Conservation (phyloP, 805 yeast genomes). For the Pichia thaimueangensis region DNA sequence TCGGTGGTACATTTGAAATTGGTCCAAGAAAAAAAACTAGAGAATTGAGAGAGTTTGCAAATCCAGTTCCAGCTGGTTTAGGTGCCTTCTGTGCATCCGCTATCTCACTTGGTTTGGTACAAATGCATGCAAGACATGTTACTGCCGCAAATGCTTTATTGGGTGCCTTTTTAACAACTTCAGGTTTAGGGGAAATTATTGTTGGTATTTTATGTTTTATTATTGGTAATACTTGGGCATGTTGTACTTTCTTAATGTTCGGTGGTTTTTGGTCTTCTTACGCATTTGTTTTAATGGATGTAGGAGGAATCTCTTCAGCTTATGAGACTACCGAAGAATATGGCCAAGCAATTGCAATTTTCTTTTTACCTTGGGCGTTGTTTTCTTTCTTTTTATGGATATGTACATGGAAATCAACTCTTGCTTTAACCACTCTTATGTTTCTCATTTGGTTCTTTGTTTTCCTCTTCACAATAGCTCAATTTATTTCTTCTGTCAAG, state of each 20-base stretch:
- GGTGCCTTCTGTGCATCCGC: constrained; percentile 43
- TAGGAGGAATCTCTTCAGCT: constrained; percentile 36
- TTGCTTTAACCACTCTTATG: constrained; percentile 34
- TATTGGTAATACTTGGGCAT: constrained; percentile 51
- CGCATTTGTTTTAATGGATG: constrained; percentile 39
- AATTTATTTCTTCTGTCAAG: constrained; percentile 32
- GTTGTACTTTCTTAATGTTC: constrained; percentile 44
- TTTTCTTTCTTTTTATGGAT: constrained; percentile 42
- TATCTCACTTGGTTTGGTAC: constrained; percentile 40
- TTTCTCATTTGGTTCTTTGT: constrained; percentile 41
- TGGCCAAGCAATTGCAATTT: constrained; percentile 41
- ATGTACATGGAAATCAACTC: constrained; percentile 44
- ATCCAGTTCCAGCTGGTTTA: constrained; percentile 51
- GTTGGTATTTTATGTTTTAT: constrained; percentile 47
- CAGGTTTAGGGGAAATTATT: constrained; percentile 44
- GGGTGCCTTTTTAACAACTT: constrained; percentile 41
- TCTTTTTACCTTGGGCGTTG: constrained; percentile 45
- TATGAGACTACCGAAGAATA: constrained; percentile 34
- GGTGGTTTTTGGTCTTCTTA: constrained; percentile 52
- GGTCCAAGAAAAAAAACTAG: constrained; percentile 30
- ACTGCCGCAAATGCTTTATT: constrained; percentile 36
- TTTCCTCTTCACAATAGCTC: constrained; percentile 38
- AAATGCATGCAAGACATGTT: constrained; percentile 43
- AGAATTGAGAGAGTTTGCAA: constrained; percentile 29
- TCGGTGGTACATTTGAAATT: constrained; percentile 53